Base-by-base conservation (phyloP, 2,329 filamentous ascomycete species). In the Colletotrichum destructivum region DNA sequence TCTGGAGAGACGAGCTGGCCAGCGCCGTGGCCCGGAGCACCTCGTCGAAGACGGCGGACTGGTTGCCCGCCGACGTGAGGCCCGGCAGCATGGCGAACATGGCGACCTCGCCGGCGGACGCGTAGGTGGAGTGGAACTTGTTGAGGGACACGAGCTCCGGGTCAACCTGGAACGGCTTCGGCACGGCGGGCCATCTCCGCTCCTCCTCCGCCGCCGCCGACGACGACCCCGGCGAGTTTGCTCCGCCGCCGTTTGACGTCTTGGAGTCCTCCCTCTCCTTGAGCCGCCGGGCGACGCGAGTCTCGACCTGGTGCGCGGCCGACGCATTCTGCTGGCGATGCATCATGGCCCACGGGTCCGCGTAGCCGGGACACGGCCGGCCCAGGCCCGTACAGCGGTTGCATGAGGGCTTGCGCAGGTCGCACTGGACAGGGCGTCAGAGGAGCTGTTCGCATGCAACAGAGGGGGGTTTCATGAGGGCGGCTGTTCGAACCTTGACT, bases 311-410 rank as follows among this genome's bases (percentile, higher is more conserved):
- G 12, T 64, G 35, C 0, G 68, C 71, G 5, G 63, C 68, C 12
- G 42, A 49, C 4, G 59, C 63, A 15, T 73, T 64, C 44, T 73
- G 68, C 55, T 71, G 63, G 47, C 71, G 71, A 23, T 68, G 68
- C 8, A 84, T 79, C 44, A 83, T 79, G 49, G 82, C 81, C 57
- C 82, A 78, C 63, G 80, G 78, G 70, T 82, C 79, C 12, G 82
- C 78, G 66, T 84, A 84, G 8, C 82, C 82, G 0, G 82, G 82
- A 23, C 82, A 84, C n/a, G 80, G 75, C 42, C 75, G 76, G 49
- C 82, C 82, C 69, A 83, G 82, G 66, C 82, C 82, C 74, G 77
- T 76, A 73, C 82, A 84, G 75, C 82, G 77, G 65, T 81, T 78
- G 68, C 82, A 84, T 3, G 75, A 76, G 3, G 82, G 82, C 26